These are phyloP conservation scores for Colletotrichum sp. DNA, from an alignment of 2,329 filamentous ascomycete genomes.

Conservation along the genomic window DNA sequence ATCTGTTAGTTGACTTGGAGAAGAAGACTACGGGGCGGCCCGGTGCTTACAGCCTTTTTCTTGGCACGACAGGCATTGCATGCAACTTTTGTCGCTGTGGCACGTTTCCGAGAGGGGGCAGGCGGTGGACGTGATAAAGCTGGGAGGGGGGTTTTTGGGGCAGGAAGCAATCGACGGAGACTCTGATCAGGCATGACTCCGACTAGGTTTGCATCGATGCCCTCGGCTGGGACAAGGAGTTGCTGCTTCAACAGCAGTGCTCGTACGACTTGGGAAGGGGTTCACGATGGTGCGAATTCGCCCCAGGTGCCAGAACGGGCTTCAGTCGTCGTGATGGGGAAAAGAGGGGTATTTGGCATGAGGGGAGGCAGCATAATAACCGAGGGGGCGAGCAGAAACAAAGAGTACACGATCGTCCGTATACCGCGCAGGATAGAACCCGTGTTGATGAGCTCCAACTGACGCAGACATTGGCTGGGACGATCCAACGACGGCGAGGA, in stretches of 20 bases:
- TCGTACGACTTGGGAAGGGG: not conserved
- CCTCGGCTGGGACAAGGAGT: not conserved
- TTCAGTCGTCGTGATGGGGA: not conserved
- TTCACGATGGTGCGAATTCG: not conserved
- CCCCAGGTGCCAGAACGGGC: not conserved
- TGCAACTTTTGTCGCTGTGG: conserved; percentile 18
- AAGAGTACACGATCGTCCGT: not conserved
- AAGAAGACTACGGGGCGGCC: not conserved
- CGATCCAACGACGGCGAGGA: not conserved
- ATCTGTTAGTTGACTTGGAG: not conserved
- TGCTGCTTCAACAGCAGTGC: not conserved
- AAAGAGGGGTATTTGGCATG: conserved; percentile 10
- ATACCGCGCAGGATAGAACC: not conserved
- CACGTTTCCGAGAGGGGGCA: not conserved
- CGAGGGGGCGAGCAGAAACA: not conserved
- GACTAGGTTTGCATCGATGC: not conserved
- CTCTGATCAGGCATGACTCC: conserved; percentile 4
- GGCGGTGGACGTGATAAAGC: not conserved
- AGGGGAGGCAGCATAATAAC: conserved; percentile 9
- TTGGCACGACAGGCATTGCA: conserved; percentile 27
- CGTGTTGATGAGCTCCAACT: not conserved
- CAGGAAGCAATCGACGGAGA: conserved; percentile 9
- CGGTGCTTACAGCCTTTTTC: conserved; percentile 25
- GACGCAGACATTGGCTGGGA: not conserved
- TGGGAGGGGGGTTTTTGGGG: not conserved